Base-by-base conservation (phyloP, 2,329 filamentous ascomycete genomes). In the Aspergillus intermedius region DNA sequence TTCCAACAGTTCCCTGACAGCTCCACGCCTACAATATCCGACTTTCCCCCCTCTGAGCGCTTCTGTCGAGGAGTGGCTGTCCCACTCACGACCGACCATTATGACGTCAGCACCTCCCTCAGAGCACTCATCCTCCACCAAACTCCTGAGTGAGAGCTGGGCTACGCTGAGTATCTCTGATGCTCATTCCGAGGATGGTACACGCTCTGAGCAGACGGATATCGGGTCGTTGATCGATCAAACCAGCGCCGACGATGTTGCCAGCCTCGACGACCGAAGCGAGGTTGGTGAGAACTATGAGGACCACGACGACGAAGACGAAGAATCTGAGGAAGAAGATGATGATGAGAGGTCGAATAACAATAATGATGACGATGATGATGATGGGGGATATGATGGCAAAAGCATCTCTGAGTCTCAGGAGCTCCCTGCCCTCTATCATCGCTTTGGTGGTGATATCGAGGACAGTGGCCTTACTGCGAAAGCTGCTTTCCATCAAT, bases 71-170 rank as follows among this genome's bases (percentile, higher is more conserved):
- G 62, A 68, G 62, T 71, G 67, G 67, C 49, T 71, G 44, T 72
- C 67, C 40, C 67, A 62, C 42, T 72, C 69, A 46, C 63, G 65
- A 46, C 68, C 66, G n/a, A 60, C 68, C 54, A 62, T 54, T 50
- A 73, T 73, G 70, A 65, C 66, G 56, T 68, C 66, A 58, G 62
- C 61, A 45, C 51, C 52, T 19, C 49, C 54, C n/a, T 46, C 55
- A 12, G 61, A 66, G 9, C 59, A 60, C 25, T 52, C 57, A 2
- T 28, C 55, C 25, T 53, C 58, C 3, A 28, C 54, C 44, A 55
- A 63, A 52, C 62, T 69, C 9, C 58, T 75, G 50, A 70, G 69
- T 48, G 72, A 74, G 47, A 74, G 72, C 55, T 75, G 72, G 72
- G 69, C 72, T 17, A 72, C 69, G 2, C 58, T 75, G 49, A 71